Evolutionary conservation across 164 flowering plant species (phyloP).

Genomic region (Vitis vinifera): ASM3070453v1 NC_081811.1:24704501-24705000

Average conservation of each 20-base stretch:
- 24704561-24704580: constrained; percentile 44
- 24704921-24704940: constrained; percentile 40
- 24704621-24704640: constrained; percentile 43
- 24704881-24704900: constrained; percentile 35
- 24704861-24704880: constrained; percentile 52
- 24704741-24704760: constrained; percentile 58
- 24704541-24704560: constrained; percentile 44
- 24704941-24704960: constrained; percentile 51
- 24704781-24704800: constrained; percentile 38
- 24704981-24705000: constrained; percentile 45
- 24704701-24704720: constrained; percentile 32
- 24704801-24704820: constrained; percentile 40
- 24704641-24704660: constrained; percentile 58
- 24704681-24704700: constrained; percentile 47
- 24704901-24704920: constrained; percentile 45
- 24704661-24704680: constrained; percentile 59
- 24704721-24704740: constrained; percentile 52
- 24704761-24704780: constrained; percentile 50
- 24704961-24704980: constrained; percentile 62
- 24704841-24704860: constrained; percentile 46
- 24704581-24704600: constrained; percentile 32
- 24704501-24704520: constrained; percentile 35
- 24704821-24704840: constrained; percentile 48
- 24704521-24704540: constrained; percentile 47
- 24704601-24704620: constrained; percentile 49